Conservation (phyloP, 2,329 filamentous ascomycete genomes). For the Ophiostoma ulmi region DNA sequence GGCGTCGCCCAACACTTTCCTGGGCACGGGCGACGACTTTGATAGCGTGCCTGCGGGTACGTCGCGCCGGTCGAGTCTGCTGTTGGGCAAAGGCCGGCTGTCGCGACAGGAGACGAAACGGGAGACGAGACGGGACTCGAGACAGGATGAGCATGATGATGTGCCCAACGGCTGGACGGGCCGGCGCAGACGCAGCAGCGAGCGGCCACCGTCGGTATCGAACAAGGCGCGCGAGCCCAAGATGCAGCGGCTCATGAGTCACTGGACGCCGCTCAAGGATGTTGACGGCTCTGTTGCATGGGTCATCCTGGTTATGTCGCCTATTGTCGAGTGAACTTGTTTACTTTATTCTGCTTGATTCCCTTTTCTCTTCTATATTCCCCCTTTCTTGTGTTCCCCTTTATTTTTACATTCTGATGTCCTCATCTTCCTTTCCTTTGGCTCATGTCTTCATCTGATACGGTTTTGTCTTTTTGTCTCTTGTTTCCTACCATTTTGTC, state of each 20-base stretch:
- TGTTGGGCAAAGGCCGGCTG: slow-evolving; percentile 14
- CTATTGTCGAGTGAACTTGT: slow-evolving; percentile 19
- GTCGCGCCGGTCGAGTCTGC: slow-evolving; percentile 21
- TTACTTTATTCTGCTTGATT: neutral
- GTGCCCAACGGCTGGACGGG: neutral
- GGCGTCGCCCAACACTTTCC: slow-evolving; percentile 18
- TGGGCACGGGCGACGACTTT: neutral
- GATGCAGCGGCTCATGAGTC: slow-evolving; percentile 29
- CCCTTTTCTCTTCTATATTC: neutral
- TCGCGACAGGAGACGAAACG: neutral
- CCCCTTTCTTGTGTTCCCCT: neutral
- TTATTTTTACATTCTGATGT: neutral
- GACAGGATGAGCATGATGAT: slow-evolving; percentile 8
- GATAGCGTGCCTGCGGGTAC: neutral
- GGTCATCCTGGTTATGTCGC: slow-evolving; percentile 35
- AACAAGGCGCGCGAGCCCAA: neutral
- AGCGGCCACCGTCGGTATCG: neutral
- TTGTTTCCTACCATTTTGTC: neutral
- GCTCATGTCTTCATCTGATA: slow-evolving; percentile 5
- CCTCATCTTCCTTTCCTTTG: neutral
- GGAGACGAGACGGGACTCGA: neutral
- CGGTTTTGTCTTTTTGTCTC: neutral
- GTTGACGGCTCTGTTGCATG: slow-evolving; percentile 33
- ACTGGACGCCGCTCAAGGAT: slow-evolving; percentile 38
- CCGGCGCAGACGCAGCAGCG: slow-evolving; percentile 15